Evolutionary conservation across 805 yeast species (phyloP).

Genomic region (fission yeast (Schizosaccharomyces pombe)): DNA sequence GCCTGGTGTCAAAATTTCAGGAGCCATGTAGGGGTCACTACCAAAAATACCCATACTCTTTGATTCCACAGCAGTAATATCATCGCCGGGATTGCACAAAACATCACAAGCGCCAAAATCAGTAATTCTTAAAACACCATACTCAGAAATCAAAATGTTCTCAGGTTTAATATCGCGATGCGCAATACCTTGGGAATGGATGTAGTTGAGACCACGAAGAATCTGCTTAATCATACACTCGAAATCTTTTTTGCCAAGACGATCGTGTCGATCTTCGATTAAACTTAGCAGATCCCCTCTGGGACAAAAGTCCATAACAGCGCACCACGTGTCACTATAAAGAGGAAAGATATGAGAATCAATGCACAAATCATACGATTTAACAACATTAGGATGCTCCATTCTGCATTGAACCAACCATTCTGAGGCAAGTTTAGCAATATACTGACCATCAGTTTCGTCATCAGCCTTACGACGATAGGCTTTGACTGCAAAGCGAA

Average conservation of each 20-base stretch:
- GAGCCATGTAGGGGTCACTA: conserved; percentile 74
- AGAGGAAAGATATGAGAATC: conserved; percentile 6
- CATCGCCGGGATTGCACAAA: conserved; percentile 27
- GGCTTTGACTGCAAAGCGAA: conserved; percentile 65
- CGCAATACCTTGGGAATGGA: conserved; percentile 77
- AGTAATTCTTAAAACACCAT: conserved; percentile 55
- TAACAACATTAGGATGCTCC: conserved; percentile 54
- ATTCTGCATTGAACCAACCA: conserved; percentile 61
- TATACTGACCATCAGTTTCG: conserved; percentile 28
- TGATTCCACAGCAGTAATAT: conserved; percentile 17
- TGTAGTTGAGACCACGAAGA: conserved; percentile 58
- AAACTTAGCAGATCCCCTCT: conserved; percentile 70
- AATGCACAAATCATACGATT: conserved; percentile 36
- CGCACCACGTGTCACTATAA: conserved; percentile 14
- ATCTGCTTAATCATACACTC: conserved; percentile 78
- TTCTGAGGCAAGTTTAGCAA: conserved; percentile 54
- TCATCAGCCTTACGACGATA: conserved; percentile 43
- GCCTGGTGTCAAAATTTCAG: conserved; percentile 30
- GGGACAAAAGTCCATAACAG: conserved; percentile 51
- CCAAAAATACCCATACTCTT: conserved; percentile 54
- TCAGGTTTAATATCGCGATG: conserved; percentile 84
- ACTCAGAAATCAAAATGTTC: conserved; percentile 46
- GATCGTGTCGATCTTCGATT: conserved; percentile 15
- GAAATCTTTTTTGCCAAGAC: conserved; percentile 47
- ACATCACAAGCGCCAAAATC: conserved; percentile 67